Evolutionary conservation across 2,329 filamentous ascomycete species (phyloP), one percentile per base, ranked within the genome.

Genomic region (Leptosphaerulina australis): DNA sequence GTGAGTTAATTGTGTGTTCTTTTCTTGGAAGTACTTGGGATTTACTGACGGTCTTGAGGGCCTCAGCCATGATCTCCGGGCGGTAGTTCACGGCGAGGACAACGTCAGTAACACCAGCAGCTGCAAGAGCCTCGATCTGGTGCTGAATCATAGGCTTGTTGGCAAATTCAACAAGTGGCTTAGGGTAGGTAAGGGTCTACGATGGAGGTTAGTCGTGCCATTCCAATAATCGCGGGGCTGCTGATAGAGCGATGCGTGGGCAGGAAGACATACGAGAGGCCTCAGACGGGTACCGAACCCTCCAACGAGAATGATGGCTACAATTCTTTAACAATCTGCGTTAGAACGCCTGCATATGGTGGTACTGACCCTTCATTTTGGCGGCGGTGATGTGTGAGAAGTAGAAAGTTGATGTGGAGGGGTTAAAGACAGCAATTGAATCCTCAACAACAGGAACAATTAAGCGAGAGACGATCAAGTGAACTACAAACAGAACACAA

Each of bases 81-180:
- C 93, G 86, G 82, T 99, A 99, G 84, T 99, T 99, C 76, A 99
- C 94, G 56, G 94, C 93, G 50, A 99, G 85, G 47, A 99, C 93
- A 69, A 99, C 96, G 79, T 97, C 92, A 56, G 91, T 97, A 60
- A 97, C 94, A 74, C 93, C 93, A 51, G 91, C 93, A 53, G 87
- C 88, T 64, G 94, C 93, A 63, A 99, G 84, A 62, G 91, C 91
- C 79, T 97, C 91, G 67, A 99, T 90, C 79, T 99, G 93, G 79
- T 97, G 93, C 70, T 95, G 83, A 76, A 99, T 97, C 93, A 99
- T 99, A 74, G 92, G 94, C 79, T 94, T 93, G 84, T 99, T 99
- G 72, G 86, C 91, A 72, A 99, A 99, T 79, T 99, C 93, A 70
- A 99, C 94, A 64, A 99, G 84, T 61, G 94, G 93, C 79, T 97